Evolutionary conservation across 2,329 filamentous ascomycete species (phyloP).

Genomic region (Colletotrichum siamense): DNA sequence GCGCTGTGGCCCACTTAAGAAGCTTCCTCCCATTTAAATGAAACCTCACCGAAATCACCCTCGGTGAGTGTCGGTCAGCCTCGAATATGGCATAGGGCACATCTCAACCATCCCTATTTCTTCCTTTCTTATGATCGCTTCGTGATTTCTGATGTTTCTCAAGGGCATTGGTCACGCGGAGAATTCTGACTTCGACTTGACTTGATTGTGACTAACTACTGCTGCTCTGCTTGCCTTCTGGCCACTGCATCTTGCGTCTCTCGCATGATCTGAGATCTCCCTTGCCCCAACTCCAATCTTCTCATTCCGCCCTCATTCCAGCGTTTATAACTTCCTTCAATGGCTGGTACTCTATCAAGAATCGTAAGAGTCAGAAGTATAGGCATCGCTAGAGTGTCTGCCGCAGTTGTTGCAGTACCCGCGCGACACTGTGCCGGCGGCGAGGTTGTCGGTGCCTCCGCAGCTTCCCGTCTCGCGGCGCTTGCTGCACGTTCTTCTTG

Average conservation of each 20-base stretch:
- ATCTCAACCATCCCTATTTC: not conserved
- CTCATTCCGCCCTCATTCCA: rapidly evolving
- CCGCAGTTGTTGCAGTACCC: not conserved
- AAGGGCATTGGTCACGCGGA: rapidly evolving
- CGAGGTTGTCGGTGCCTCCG: not conserved
- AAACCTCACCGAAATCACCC: not conserved
- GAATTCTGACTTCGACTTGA: not conserved
- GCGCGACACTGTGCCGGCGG: not conserved
- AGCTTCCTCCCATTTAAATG: not conserved
- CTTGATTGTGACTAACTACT: not conserved
- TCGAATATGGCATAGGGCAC: not conserved
- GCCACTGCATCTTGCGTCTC: not conserved
- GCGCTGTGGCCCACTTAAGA: not conserved
- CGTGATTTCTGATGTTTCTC: not conserved
- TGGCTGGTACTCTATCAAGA: not conserved
- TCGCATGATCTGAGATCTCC: not conserved
- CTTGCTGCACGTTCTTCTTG: not conserved
- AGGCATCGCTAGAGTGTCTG: not conserved
- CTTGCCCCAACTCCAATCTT: rapidly evolving
- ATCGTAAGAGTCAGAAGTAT: not conserved
- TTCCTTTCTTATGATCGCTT: not conserved
- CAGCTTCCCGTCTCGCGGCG: not conserved
- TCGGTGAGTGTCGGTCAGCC: not conserved
- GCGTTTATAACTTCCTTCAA: rapidly evolving
- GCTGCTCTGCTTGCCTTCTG: not conserved